A percentile compares a stretch with the other conserved stretches of the same genome.
Evolutionary conservation across 208 protist genomes (phyloP).

Genomic region (Tritrichomonas musculus): DNA sequence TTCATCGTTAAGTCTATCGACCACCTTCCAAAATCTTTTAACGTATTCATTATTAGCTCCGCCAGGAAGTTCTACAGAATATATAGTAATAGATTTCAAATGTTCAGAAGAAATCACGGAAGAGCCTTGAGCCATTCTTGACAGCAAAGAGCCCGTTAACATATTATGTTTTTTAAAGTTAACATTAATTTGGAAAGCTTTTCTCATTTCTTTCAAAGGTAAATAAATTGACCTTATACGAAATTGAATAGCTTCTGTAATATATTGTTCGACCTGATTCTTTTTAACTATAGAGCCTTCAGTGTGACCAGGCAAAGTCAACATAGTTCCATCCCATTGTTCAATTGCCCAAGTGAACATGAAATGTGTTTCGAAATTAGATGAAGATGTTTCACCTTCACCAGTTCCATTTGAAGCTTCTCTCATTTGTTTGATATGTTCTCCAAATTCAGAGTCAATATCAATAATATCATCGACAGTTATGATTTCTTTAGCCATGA

Average conservation of each 20-base stretch:
- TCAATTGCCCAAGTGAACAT: not conserved
- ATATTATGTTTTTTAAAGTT: not conserved
- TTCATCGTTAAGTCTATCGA: not conserved
- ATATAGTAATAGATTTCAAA: not conserved
- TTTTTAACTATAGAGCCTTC: not conserved
- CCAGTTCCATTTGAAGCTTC: too few relatives aligned
- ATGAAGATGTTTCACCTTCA: too few relatives aligned
- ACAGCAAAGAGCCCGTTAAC: not conserved
- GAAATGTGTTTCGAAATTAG: not conserved
- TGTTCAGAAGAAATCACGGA: not conserved
- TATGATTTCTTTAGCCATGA: not conserved
- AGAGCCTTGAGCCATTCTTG: not conserved
- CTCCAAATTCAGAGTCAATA: not conserved
- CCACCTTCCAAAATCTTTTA: not conserved
- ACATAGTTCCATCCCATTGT: not conserved
- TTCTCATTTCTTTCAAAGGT: not conserved
- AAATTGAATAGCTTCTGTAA: not conserved
- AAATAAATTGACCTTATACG: not conserved
- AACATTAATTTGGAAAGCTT: not conserved
- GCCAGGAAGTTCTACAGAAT: not conserved
- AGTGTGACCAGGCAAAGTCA: not conserved
- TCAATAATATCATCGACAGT: not conserved
- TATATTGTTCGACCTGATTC: slow-evolving; percentile 1
- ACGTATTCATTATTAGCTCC: not conserved
- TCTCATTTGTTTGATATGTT: not conserved